Evolutionary conservation across 148 eudicot species (phyloP).

Genomic region (Persicaria maculosa): DNA sequence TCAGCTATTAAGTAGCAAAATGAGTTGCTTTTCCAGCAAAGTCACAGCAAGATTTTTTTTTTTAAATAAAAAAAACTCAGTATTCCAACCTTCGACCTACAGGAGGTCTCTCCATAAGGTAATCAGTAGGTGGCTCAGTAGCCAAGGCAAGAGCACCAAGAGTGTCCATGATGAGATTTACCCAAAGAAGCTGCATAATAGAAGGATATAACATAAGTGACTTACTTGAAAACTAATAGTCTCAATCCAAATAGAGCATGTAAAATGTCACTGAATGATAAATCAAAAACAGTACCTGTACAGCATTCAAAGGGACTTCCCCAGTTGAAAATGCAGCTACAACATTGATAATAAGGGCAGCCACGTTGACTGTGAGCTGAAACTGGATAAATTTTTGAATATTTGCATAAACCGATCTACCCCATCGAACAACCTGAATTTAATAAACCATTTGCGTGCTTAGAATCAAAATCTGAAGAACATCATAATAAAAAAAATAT

Average conservation of each 20-base stretch:
- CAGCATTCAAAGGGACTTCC: slow-evolving; percentile 35
- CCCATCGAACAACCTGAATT: slow-evolving; percentile 29
- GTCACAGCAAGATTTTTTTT: too few species aligned
- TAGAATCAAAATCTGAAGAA: background rate
- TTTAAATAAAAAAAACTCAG: background rate
- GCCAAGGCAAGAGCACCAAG: slow-evolving; percentile 44
- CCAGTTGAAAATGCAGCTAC: slow-evolving; percentile 39
- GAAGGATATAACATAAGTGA: background rate
- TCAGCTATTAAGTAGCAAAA: too few species aligned
- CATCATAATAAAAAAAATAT: background rate
- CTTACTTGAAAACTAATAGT: background rate
- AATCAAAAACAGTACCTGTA: slow-evolving; percentile 18
- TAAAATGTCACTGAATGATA: background rate
- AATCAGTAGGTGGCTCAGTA: slow-evolving; percentile 31
- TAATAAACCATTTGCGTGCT: background rate
- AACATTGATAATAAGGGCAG: slow-evolving; percentile 38
- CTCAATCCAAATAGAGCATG: background rate
- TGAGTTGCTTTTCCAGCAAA: background rate
- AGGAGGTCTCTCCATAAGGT: slow-evolving; percentile 27
- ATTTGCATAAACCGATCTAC: slow-evolving; percentile 35
- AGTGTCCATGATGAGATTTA: slow-evolving; percentile 43
- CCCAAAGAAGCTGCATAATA: slow-evolving; percentile 33
- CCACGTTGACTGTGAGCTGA: slow-evolving; percentile 40
- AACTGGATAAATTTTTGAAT: slow-evolving; percentile 46
- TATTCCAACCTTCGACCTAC: slow-evolving; percentile 25